A percentile compares a stretch with the other conserved stretches of the same genome.
These are phyloP conservation scores for Petunia secreta DNA, from an alignment of 257 asterid genomes.

Conservation along the genomic window DNA sequence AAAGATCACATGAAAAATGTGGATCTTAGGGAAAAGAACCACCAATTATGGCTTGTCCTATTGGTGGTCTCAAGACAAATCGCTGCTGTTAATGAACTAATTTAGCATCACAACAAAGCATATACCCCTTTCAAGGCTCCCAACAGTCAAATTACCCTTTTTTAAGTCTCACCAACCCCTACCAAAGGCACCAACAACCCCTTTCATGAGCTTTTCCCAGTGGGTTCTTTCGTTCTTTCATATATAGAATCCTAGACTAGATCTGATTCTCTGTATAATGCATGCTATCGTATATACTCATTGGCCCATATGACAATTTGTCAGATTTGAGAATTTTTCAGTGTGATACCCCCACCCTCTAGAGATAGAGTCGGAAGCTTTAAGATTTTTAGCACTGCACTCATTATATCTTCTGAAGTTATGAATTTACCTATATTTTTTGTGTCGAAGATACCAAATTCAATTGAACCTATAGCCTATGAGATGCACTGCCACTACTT, in stretches of 20 bases:
- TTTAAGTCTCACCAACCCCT: not conserved
- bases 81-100: not conserved
- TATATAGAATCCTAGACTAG: not conserved
- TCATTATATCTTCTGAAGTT: too few relatives aligned
- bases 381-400: too few relatives aligned
- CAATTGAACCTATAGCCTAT: too few relatives aligned
- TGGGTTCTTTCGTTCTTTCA: not conserved
- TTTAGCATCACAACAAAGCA: not conserved
- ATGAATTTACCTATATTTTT: too few relatives aligned
- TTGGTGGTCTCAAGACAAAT: not conserved
- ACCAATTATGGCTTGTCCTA: not conserved
- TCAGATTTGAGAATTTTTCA: not conserved
- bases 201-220: not conserved
- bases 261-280: not conserved
- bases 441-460: too few relatives aligned
- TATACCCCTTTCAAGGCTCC: not conserved
- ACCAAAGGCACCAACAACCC: not conserved
- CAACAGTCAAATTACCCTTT: not conserved
- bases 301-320: not conserved
- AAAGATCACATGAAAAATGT: constrained; percentile 3
- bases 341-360: too few relatives aligned
- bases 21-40: not conserved
- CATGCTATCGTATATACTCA: not conserved
- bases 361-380: too few relatives aligned
- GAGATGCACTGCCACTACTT: too few relatives aligned